A percentile compares a stretch with the other conserved stretches of the same genome.
Evolutionary conservation across 2,329 filamentous ascomycete genomes (phyloP).

Genomic region (Cadophora malorum): DNA sequence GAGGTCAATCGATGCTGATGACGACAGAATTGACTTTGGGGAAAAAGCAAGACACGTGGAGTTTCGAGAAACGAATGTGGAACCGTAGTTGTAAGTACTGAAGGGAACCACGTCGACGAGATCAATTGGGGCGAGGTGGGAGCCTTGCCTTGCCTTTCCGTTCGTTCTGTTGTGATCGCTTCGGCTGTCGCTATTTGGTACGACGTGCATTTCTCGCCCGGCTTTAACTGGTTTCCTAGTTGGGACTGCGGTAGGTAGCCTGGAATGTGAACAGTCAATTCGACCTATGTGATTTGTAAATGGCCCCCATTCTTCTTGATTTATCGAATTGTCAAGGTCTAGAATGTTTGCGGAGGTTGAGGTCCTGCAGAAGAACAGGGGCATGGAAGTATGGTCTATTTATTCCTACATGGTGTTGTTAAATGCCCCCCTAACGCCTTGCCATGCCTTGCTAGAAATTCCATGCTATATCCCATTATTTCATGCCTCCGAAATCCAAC

Average conservation of each 20-base stretch:
- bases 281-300: background rate
- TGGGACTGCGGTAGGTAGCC: background rate
- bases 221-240: background rate
- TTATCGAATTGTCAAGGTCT: slow-evolving; percentile 3
- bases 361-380: background rate
- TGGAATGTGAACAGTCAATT: background rate
- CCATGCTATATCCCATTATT: slow-evolving; percentile 6
- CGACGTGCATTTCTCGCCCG: background rate
- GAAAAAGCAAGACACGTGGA: slow-evolving; percentile 18
- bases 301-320: background rate
- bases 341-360: background rate
- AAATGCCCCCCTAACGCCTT: background rate
- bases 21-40: slow-evolving; percentile 14
- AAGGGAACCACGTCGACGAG: background rate
- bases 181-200: background rate
- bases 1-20: background rate
- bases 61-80: slow-evolving; percentile 2
- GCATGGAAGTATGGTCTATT: background rate
- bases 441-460: background rate
- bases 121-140: background rate
- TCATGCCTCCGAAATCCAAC: slow-evolving; percentile 44
- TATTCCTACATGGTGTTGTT: background rate
- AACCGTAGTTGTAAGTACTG: background rate
- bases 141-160: background rate
- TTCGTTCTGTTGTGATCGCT: background rate